Conservation (phyloP, 495 filamentous ascomycete species). For the Venustampulla echinocandica region DNA sequence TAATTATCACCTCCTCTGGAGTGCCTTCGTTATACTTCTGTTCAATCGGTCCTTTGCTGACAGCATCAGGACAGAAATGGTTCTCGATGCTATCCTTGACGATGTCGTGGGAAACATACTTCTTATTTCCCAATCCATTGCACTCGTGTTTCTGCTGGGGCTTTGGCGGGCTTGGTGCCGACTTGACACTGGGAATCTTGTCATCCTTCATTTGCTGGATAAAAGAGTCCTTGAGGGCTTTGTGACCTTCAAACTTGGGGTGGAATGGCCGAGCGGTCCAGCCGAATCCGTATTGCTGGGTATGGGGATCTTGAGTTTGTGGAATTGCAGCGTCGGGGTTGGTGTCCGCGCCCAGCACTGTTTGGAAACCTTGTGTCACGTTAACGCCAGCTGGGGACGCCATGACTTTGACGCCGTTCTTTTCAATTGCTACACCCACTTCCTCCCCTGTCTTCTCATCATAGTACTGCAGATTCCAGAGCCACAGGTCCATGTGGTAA, state of each 20-base stretch:
- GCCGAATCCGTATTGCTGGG: conserved; percentile 1
- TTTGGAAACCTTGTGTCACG: neutral
- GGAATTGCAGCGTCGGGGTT: conserved; percentile 1
- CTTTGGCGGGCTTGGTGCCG: neutral
- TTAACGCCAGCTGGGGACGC: neutral
- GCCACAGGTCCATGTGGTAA: conserved; percentile 1
- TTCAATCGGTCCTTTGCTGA: neutral
- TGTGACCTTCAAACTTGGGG: conserved; percentile 1
- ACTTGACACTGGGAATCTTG: neutral
- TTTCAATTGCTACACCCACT: neutral
- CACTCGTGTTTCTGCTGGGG: neutral
- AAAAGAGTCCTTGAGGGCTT: conserved; percentile 2
- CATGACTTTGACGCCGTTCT: neutral
- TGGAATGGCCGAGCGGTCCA: conserved; percentile 4
- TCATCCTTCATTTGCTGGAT: neutral
- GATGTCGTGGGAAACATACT: neutral
- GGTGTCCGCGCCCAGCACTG: neutral
- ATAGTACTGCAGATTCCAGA: conserved; percentile 7
- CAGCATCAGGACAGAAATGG: neutral
- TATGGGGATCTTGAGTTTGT: neutral
- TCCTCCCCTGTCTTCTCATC: conserved; percentile 4
- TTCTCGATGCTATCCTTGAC: neutral
- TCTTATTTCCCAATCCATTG: neutral
- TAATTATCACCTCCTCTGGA: neutral
- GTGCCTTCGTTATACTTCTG: neutral